Evolutionary conservation across 225 moss, liverwort and hornwort species (phyloP).

Genomic region (Polytrichum formosum): DNA sequence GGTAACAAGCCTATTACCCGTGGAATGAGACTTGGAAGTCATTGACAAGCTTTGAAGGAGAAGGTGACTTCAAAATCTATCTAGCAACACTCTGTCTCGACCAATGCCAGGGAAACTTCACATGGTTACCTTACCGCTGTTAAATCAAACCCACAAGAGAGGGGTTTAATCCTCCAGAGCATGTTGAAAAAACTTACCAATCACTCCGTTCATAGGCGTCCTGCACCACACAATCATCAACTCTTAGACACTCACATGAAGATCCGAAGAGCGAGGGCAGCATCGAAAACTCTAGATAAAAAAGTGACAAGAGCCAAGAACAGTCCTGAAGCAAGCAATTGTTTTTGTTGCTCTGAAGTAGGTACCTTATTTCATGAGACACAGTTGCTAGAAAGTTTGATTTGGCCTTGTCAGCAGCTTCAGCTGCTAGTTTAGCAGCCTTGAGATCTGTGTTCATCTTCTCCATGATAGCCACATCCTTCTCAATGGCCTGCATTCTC

Average conservation of each 20-base stretch:
- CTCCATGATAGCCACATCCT: conserved; percentile 66
- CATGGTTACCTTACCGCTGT: too few relatives aligned
- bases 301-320: neutral
- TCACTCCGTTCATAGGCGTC: conserved; percentile 98
- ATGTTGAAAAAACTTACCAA: conserved; percentile 49
- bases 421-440: conserved; percentile 72
- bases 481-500: conserved; percentile 72
- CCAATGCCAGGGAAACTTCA: too few relatives aligned
- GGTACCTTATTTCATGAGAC: conserved; percentile 89
- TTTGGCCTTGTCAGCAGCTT: conserved; percentile 89
- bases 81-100: too few relatives aligned
- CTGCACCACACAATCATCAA: conserved; percentile 40
- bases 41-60: neutral
- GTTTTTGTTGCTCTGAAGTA: neutral
- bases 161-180: neutral
- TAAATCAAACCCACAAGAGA: too few relatives aligned
- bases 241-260: neutral
- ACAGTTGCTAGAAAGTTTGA: conserved; percentile 83
- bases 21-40: neutral
- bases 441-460: conserved; percentile 72
- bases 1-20: too few relatives aligned
- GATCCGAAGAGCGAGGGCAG: too few relatives aligned
- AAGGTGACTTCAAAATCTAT: neutral
- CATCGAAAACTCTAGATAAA: neutral
- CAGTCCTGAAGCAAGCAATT: neutral